Evolutionary conservation across 768 basidiomycete genomes (phyloP).

Genomic region (Tubosaeta brunneosetosa): DNA sequence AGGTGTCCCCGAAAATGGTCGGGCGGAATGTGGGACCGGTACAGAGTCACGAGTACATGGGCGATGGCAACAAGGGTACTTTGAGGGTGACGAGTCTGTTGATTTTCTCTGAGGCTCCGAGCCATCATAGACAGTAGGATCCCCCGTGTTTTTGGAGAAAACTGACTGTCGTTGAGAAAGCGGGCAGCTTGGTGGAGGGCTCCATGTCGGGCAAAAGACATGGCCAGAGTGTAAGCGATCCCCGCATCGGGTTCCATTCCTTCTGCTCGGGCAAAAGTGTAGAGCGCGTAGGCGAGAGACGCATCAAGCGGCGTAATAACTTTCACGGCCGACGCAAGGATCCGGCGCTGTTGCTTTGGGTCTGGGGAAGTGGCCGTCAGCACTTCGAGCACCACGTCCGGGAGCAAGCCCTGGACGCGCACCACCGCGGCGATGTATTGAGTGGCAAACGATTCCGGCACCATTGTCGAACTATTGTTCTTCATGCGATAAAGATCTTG

Average conservation of each 20-base stretch:
- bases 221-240: slow-evolving; percentile 28
- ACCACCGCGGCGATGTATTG: slow-evolving; percentile 27
- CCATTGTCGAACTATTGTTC: slow-evolving; percentile 15
- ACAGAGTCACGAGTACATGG: slow-evolving; percentile 35
- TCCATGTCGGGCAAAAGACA: slow-evolving; percentile 27
- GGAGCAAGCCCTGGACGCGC: slow-evolving; percentile 26
- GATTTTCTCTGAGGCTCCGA: slow-evolving; percentile 32
- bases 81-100: slow-evolving; percentile 28
- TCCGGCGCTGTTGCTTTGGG: slow-evolving; percentile 21
- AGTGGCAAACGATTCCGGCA: slow-evolving; percentile 11
- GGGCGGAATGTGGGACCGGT: slow-evolving; percentile 30
- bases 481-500: slow-evolving; percentile 28
- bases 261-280: slow-evolving; percentile 25
- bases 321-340: slow-evolving; percentile 21
- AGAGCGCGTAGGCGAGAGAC: slow-evolving; percentile 31
- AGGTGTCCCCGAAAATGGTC: slow-evolving; percentile 41
- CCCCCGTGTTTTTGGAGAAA: slow-evolving; percentile 32
- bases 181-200: slow-evolving; percentile 23
- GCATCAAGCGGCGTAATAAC: slow-evolving; percentile 27
- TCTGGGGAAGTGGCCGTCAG: slow-evolving; percentile 26
- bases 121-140: slow-evolving; percentile 38
- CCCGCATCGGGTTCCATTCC: slow-evolving; percentile 21
- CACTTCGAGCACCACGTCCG: slow-evolving; percentile 28
- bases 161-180: slow-evolving; percentile 31
- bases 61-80: slow-evolving; percentile 32